Conservation (phyloP, 768 basidiomycete genomes). For the Tricholoma hemisulphureum region DNA sequence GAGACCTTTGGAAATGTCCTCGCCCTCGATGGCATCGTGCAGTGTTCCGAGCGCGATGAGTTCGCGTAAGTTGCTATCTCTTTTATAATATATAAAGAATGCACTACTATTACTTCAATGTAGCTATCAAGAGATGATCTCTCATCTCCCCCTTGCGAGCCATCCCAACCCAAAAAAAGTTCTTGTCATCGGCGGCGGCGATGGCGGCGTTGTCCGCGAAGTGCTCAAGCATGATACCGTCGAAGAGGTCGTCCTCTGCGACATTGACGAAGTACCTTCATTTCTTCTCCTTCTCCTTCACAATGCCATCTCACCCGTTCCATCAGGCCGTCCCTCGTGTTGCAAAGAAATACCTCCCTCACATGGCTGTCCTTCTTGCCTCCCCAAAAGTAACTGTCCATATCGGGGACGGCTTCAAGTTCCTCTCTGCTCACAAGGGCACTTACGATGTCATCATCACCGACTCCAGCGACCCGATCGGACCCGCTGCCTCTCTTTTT, state of each 20-base stretch:
- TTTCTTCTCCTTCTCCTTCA: neutral
- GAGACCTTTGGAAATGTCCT: conserved; percentile 97
- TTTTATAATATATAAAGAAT: conserved; percentile 2
- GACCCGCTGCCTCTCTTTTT: conserved; percentile 92
- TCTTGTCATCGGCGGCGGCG: conserved; percentile 96
- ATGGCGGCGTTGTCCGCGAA: conserved; percentile 97
- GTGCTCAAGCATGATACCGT: conserved; percentile 92
- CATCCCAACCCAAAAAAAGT: conserved; percentile 97
- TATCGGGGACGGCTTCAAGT: conserved; percentile 97
- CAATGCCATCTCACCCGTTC: neutral
- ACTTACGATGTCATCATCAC: conserved; percentile 98
- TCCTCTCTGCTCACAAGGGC: conserved; percentile 81
- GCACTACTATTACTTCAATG: neutral
- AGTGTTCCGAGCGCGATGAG: conserved; percentile 97
- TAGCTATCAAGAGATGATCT: conserved; percentile 99
- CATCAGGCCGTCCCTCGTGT: conserved; percentile 88
- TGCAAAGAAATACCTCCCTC: conserved; percentile 88
- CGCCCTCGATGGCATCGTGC: conserved; percentile 91
- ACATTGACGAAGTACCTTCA: conserved; percentile 84
- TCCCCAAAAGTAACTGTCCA: conserved; percentile 80
- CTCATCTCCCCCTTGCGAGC: conserved; percentile 92
- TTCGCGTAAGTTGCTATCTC: conserved; percentile 74
- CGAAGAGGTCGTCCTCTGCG: conserved; percentile 90
- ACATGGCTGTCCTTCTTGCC: conserved; percentile 83
- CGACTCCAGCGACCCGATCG: conserved; percentile 97